Evolutionary conservation across 2,329 filamentous ascomycete genomes (phyloP).

Genomic region (Phialocephala subalpina): DNA sequence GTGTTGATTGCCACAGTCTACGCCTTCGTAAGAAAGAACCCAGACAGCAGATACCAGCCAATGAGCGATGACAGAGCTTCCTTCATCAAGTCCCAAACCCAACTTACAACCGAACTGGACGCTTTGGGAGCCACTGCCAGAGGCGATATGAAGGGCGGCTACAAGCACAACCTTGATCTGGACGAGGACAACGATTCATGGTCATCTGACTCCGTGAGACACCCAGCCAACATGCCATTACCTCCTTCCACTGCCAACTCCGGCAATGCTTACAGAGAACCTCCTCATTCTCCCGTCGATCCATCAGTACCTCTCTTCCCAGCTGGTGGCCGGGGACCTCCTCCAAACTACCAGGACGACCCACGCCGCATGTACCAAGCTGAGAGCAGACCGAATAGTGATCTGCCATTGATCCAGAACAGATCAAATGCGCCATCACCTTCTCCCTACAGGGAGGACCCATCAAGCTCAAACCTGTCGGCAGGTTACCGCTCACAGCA

Average conservation of each 20-base stretch:
- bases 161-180: constrained; percentile 66
- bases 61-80: constrained; percentile 97
- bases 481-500: constrained; percentile 49
- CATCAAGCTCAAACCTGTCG: constrained; percentile 45
- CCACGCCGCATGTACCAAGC: constrained; percentile 36
- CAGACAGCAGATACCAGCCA: constrained; percentile 92
- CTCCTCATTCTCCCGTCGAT: constrained; percentile 56
- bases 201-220: constrained; percentile 63
- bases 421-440: constrained; percentile 34
- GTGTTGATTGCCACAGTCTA: constrained; percentile 80
- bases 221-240: constrained; percentile 48
- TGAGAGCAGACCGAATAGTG: constrained; percentile 37
- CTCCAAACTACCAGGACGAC: constrained; percentile 42
- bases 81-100: constrained; percentile 95
- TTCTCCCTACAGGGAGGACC: constrained; percentile 43
- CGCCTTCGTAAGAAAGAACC: constrained; percentile 89
- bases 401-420: constrained; percentile 33
- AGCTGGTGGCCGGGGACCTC: constrained; percentile 44
- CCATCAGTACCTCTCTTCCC: constrained; percentile 61
- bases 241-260: constrained; percentile 44
- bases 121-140: constrained; percentile 88
- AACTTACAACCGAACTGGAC: constrained; percentile 88
- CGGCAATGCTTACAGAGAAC: constrained; percentile 40
- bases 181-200: constrained; percentile 77
- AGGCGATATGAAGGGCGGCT: constrained; percentile 73